These are phyloP conservation scores for Apiospora arundinis DNA, from an alignment of 2,329 filamentous ascomycete genomes.

Conservation along the genomic window DNA sequence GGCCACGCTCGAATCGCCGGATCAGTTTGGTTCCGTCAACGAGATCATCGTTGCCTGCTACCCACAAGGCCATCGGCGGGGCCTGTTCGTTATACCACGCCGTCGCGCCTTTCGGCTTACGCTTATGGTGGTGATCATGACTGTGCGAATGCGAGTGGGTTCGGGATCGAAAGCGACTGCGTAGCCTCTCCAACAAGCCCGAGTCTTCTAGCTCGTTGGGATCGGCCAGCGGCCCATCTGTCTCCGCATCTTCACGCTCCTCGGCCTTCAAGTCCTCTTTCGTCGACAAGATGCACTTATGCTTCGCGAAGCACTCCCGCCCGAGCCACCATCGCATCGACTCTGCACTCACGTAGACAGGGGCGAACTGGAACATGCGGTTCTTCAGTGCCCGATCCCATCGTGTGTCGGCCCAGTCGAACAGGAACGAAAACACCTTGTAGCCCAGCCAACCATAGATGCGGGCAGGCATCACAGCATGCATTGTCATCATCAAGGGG, in stretches of 20 bases:
- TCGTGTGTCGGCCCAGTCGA: conserved; percentile 82
- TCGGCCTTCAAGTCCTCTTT: conserved; percentile 70
- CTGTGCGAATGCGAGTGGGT: conserved; percentile 24
- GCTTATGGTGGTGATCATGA: conserved; percentile 42
- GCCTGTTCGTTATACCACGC: conserved; percentile 84
- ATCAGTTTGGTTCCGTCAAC: conserved; percentile 83
- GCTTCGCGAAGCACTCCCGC: conserved; percentile 76
- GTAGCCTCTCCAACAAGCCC: conserved; percentile 5
- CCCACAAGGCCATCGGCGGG: conserved; percentile 88
- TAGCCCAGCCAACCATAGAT: conserved; percentile 87
- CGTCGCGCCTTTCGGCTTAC: conserved; percentile 54
- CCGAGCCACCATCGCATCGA: conserved; percentile 97
- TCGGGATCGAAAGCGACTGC: conserved; percentile 23
- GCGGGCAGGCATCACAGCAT: conserved; percentile 65
- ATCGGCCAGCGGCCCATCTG: conserved; percentile 41
- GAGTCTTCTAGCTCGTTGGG: conserved; percentile 33
- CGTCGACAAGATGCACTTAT: conserved; percentile 87
- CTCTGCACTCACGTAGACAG: conserved; percentile 88
- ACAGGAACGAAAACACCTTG: conserved; percentile 86
- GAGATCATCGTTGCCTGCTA: conserved; percentile 81
- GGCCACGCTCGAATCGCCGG: conserved; percentile 73
- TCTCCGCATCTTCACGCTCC: conserved; percentile 63
- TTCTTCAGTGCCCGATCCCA: conserved; percentile 84
- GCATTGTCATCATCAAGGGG: conserved; percentile 89
- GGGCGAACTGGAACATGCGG: conserved; percentile 90